Evolutionary conservation across 108 stramenopile genomes (phyloP).

Genomic region (Epithemia pelagica): DNA sequence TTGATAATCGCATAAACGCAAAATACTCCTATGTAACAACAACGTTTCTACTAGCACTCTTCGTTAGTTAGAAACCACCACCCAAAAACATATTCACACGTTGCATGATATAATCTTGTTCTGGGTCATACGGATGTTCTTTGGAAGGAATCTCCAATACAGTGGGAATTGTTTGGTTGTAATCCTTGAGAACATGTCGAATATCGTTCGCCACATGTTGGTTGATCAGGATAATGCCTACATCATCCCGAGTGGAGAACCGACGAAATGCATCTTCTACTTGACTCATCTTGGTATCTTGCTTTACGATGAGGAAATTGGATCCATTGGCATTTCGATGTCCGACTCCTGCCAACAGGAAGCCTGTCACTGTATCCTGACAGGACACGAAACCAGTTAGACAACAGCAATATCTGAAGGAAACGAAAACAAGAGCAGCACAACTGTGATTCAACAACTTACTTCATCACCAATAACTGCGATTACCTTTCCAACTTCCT

Average conservation of each 20-base stretch:
- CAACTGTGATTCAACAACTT: constrained; percentile 15
- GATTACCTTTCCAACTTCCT: constrained; percentile 87
- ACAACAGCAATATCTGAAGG: background rate
- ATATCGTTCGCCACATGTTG: constrained; percentile 96
- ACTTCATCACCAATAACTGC: constrained; percentile 91
- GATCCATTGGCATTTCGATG: constrained; percentile 90
- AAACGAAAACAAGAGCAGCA: constrained; percentile 1
- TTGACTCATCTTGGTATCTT: constrained; percentile 65
- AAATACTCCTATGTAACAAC: too few relatives aligned
- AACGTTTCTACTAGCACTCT: background rate
- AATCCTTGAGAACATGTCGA: constrained; percentile 94
- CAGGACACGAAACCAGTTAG: background rate
- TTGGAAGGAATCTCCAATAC: constrained; percentile 97
- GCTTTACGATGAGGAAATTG: constrained; percentile 95
- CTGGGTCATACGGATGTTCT: constrained; percentile 95
- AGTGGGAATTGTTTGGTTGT: constrained; percentile 94
- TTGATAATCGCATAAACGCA: too few relatives aligned
- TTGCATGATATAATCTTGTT: constrained; percentile 99
- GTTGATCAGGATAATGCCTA: constrained; percentile 97
- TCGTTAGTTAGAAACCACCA: constrained; percentile 27
- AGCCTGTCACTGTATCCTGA: constrained; percentile 97
- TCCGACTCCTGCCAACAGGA: constrained; percentile 95
- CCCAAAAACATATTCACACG: constrained; percentile 95
- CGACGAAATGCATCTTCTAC: constrained; percentile 77
- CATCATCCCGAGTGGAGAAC: constrained; percentile 82